These are phyloP conservation scores for Vigna mungo DNA, from an alignment of 306 rosid genomes.

Conservation along the genomic window DNA sequence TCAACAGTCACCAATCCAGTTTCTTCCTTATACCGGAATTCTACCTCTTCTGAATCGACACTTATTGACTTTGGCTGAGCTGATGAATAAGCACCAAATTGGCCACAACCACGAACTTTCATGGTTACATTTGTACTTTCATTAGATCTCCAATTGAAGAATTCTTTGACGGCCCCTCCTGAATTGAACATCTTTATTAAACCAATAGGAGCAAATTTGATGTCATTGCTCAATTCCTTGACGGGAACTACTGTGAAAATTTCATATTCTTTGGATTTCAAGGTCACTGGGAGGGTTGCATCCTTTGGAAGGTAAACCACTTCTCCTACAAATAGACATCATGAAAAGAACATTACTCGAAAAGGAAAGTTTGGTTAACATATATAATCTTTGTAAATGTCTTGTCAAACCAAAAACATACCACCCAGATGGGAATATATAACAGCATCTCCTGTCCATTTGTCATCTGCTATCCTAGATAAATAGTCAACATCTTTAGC, in stretches of 20 bases:
- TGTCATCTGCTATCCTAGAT: constrained; percentile 59
- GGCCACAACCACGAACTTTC: constrained; percentile 71
- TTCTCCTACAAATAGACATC: constrained; percentile 62
- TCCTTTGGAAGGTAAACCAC: constrained; percentile 70
- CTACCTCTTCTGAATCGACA: constrained; percentile 62
- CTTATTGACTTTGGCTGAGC: constrained; percentile 56
- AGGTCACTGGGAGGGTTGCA: constrained; percentile 65
- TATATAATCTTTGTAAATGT: background rate
- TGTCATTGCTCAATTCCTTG: constrained; percentile 50
- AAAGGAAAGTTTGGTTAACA: background rate
- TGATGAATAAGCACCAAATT: constrained; percentile 78
- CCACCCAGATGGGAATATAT: constrained; percentile 83
- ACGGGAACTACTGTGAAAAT: constrained; percentile 76
- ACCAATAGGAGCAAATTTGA: constrained; percentile 79
- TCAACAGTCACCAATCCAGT: constrained; percentile 64
- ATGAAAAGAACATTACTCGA: constrained; percentile 20
- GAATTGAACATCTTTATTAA: constrained; percentile 87
- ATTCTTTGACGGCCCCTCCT: constrained; percentile 83
- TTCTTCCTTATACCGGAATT: constrained; percentile 62
- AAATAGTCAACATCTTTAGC: constrained; percentile 79
- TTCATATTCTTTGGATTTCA: constrained; percentile 69
- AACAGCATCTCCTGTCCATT: constrained; percentile 74
- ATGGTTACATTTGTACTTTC: constrained; percentile 45
- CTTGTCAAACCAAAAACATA: constrained; percentile 49
- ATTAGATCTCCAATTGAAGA: constrained; percentile 47